These are phyloP conservation scores for Coleophoma eucalyptorum DNA, from an alignment of 2,329 filamentous ascomycete genomes.

Conservation along the genomic window DNA sequence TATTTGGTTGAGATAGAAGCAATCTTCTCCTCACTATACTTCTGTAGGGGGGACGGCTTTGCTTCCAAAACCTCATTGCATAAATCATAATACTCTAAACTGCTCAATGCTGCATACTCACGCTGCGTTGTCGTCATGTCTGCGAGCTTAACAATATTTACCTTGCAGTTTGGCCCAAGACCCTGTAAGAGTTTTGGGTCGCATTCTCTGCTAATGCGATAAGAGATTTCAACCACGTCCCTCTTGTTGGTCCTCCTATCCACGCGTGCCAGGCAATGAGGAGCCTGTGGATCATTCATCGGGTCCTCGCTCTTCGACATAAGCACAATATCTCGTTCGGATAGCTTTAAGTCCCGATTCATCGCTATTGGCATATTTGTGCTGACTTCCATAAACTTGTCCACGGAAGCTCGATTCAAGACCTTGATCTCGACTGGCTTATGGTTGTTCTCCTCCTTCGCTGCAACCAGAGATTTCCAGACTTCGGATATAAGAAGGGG, in stretches of 20 bases:
- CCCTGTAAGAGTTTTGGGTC: slow-evolving; percentile 49
- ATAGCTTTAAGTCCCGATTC: slow-evolving; percentile 67
- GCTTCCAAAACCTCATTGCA: slow-evolving; percentile 89
- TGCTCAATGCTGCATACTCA: slow-evolving; percentile 89
- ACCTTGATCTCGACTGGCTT: slow-evolving; percentile 86
- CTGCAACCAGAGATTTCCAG: slow-evolving; percentile 89
- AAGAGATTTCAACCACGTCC: slow-evolving; percentile 77
- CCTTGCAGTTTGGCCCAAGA: slow-evolving; percentile 64
- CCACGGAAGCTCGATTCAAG: slow-evolving; percentile 82
- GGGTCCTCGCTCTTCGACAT: slow-evolving; percentile 73
- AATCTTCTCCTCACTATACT: slow-evolving; percentile 72
- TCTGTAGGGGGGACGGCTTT: slow-evolving; percentile 83
- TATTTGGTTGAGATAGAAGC: slow-evolving; percentile 70
- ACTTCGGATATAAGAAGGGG: slow-evolving; percentile 88
- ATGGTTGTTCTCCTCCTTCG: slow-evolving; percentile 79
- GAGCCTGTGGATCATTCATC: slow-evolving; percentile 57
- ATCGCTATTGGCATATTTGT: slow-evolving; percentile 71
- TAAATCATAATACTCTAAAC: slow-evolving; percentile 91
- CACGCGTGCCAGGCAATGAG: slow-evolving; percentile 84
- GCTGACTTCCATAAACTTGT: slow-evolving; percentile 89
- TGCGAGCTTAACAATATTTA: slow-evolving; percentile 79
- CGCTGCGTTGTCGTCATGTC: slow-evolving; percentile 94
- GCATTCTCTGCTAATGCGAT: slow-evolving; percentile 65
- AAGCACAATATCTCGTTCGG: slow-evolving; percentile 85
- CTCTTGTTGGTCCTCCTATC: slow-evolving; percentile 79